These are phyloP conservation scores for Picochlorum sp. DNA, from an alignment of 139 green algal genomes.

Conservation along the genomic window DNA sequence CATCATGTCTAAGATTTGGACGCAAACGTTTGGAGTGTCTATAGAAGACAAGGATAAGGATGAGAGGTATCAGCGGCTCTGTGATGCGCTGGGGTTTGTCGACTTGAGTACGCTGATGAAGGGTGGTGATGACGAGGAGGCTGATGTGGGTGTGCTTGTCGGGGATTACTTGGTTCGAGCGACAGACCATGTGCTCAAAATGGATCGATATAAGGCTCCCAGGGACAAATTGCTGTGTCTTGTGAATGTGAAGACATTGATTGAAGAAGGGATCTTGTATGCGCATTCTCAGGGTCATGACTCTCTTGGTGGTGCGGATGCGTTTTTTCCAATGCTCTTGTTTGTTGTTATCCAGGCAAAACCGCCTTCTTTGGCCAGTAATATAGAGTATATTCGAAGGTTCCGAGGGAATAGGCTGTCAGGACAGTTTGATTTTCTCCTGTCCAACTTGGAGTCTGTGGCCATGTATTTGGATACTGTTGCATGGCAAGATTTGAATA, in stretches of 20 bases:
- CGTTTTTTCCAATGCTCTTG: conserved; percentile 91
- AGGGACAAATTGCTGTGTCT: conserved; percentile 95
- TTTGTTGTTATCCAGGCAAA: conserved; percentile 71
- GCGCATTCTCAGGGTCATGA: conserved; percentile 13
- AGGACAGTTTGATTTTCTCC: conserved; percentile 36
- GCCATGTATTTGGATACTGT: conserved; percentile 35
- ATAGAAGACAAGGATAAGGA: conserved; percentile 71
- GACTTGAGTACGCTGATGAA: conserved; percentile 69
- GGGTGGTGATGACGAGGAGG: conserved; percentile 10
- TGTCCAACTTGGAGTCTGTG: conserved; percentile 31
- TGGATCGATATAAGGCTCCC: conserved; percentile 86
- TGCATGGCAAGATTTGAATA: conserved; percentile 21
- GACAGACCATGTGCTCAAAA: conserved; percentile 74
- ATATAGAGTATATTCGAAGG: conserved; percentile 69
- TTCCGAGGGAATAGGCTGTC: conserved; percentile 50
- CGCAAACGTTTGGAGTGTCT: conserved; percentile 58
- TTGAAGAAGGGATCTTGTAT: conserved; percentile 21
- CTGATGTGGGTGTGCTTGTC: conserved; percentile 29
- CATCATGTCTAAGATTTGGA: conserved; percentile 89
- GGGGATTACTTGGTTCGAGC: conserved; percentile 30
- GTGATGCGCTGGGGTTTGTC: conserved; percentile 59
- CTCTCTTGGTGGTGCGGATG: conserved; percentile 66
- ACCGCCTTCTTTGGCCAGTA: conserved; percentile 55
- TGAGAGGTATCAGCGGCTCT: conserved; percentile 43
- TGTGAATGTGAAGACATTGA: conserved; percentile 60